Conservation (phyloP, 2,329 filamentous ascomycete species). For the Claviceps humidiphila region DNA sequence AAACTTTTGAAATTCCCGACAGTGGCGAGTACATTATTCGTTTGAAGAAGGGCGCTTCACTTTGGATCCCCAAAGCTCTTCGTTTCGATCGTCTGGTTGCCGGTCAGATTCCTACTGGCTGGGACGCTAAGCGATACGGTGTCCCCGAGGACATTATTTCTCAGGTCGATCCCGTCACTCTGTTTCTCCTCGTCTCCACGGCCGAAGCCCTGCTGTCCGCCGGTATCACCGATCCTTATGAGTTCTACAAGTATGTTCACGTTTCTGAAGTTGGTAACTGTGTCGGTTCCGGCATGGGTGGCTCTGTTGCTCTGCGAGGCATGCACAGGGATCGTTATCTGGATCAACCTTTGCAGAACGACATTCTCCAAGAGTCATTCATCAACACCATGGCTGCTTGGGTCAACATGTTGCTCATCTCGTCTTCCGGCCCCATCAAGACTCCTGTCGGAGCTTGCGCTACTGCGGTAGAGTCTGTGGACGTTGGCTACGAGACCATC, state of each 20-base stretch:
- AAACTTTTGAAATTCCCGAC: slow-evolving; percentile 89
- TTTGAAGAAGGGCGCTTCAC: slow-evolving; percentile 85
- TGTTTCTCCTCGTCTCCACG: slow-evolving; percentile 89
- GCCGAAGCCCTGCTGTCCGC: slow-evolving; percentile 81
- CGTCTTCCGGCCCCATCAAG: slow-evolving; percentile 95
- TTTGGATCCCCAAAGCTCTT: slow-evolving; percentile 93
- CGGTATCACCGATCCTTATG: slow-evolving; percentile 96
- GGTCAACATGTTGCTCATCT: slow-evolving; percentile 98
- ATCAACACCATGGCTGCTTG: slow-evolving; percentile 99
- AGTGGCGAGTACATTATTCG: slow-evolving; percentile 90
- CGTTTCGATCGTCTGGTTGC: slow-evolving; percentile 95
- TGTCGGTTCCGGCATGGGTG: slow-evolving; percentile 96
- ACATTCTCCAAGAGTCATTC: slow-evolving; percentile 97
- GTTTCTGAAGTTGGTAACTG: slow-evolving; percentile 97
- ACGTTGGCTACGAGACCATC: slow-evolving; percentile 97
- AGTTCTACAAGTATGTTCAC: slow-evolving; percentile 99
- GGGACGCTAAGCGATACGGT: slow-evolving; percentile 93
- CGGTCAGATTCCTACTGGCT: slow-evolving; percentile 91
- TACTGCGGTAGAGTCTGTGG: slow-evolving; percentile 91
- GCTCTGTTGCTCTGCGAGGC: slow-evolving; percentile 76
- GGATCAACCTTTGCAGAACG: slow-evolving; percentile 95
- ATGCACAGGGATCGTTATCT: slow-evolving; percentile 98
- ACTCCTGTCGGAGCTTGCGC: slow-evolving; percentile 96
- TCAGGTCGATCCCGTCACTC: slow-evolving; percentile 90
- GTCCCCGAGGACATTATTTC: slow-evolving; percentile 95